phyloP scores from a whole-genome alignment of 495 filamentous ascomycete species.

The Xylaria grammica region DNA sequence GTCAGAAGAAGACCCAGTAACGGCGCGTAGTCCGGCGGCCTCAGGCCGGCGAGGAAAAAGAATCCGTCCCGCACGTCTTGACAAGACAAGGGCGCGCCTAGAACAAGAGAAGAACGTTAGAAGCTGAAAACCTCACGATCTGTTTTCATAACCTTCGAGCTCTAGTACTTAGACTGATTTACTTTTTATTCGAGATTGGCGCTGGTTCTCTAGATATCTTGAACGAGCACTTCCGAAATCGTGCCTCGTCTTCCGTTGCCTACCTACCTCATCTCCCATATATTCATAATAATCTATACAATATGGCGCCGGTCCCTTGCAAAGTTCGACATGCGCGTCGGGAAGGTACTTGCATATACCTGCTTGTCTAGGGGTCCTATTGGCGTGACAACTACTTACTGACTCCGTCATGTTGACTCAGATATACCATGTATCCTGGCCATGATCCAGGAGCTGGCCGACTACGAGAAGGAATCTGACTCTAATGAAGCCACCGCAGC shows the following conservation, averaged over 20 bases:
- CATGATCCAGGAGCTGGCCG: conserved; percentile 85
- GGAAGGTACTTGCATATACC: conserved; percentile 24
- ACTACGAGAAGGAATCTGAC: conserved; percentile 78
- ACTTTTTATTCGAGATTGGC: neutral
- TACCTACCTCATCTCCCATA: neutral
- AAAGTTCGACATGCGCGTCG: conserved; percentile 37
- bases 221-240: neutral
- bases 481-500: conserved; percentile 79
- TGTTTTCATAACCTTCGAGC: conserved; percentile 1
- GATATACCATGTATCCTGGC: conserved; percentile 82
- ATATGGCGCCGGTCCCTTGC: conserved; percentile 30
- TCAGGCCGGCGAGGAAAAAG: too few relatives aligned
- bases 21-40: too few relatives aligned
- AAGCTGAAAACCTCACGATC: too few relatives aligned
- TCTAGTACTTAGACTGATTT: too few relatives aligned
- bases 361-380: neutral
- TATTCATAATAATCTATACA: neutral
- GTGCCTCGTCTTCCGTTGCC: neutral
- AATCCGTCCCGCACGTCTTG: too few relatives aligned
- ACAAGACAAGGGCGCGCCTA: conserved; percentile 3
- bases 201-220: neutral
- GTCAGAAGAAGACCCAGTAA: conserved; percentile 14
- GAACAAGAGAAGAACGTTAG: neutral
- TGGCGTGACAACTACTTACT: neutral
- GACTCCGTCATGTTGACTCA: conserved; percentile 37